phyloP scores from a whole-genome alignment of 2,329 filamentous ascomycete genomes.

The Claviceps arundinis region DNA sequence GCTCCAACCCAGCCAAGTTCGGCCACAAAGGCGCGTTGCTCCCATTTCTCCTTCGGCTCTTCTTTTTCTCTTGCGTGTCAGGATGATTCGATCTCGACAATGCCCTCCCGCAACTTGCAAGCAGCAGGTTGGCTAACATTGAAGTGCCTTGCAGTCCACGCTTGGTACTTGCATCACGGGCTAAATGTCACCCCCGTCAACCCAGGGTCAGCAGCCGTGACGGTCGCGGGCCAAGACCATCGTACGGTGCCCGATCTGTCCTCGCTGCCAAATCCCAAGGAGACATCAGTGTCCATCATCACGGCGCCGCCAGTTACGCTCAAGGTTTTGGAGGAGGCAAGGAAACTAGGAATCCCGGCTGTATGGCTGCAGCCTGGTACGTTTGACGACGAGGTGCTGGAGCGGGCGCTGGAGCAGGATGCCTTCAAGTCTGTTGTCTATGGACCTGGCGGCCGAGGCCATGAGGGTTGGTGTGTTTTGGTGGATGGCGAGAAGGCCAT shows the following conservation, averaged over 20 bases:
- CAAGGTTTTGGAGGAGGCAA: slow-evolving; percentile 63
- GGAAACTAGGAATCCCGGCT: slow-evolving; percentile 54
- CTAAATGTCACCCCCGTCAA: slow-evolving; percentile 77
- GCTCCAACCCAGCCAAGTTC: slow-evolving; percentile 71
- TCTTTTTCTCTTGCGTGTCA: not conserved
- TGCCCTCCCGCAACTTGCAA: too few relatives aligned
- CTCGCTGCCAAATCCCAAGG: slow-evolving; percentile 48
- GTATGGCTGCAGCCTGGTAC: slow-evolving; percentile 89
- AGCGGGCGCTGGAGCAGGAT: slow-evolving; percentile 47
- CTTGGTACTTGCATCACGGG: slow-evolving; percentile 70
- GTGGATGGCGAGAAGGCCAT: slow-evolving; percentile 64
- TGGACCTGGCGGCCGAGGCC: slow-evolving; percentile 48
- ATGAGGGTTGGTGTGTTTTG: slow-evolving; percentile 76
- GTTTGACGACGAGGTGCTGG: slow-evolving; percentile 63
- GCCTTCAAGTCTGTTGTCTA: slow-evolving; percentile 58
- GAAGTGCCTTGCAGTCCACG: slow-evolving; percentile 51
- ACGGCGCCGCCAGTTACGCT: slow-evolving; percentile 72
- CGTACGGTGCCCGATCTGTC: slow-evolving; percentile 52
- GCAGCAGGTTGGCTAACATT: not conserved
- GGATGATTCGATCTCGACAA: not conserved
- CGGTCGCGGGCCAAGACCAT: slow-evolving; percentile 44
- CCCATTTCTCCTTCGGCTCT: not conserved
- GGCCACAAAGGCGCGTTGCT: slow-evolving; percentile 64
- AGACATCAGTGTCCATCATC: slow-evolving; percentile 73
- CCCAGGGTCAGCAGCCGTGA: slow-evolving; percentile 52